Conservation (phyloP, 106 monocot genomes). For the Acorus calamus region DNA sequence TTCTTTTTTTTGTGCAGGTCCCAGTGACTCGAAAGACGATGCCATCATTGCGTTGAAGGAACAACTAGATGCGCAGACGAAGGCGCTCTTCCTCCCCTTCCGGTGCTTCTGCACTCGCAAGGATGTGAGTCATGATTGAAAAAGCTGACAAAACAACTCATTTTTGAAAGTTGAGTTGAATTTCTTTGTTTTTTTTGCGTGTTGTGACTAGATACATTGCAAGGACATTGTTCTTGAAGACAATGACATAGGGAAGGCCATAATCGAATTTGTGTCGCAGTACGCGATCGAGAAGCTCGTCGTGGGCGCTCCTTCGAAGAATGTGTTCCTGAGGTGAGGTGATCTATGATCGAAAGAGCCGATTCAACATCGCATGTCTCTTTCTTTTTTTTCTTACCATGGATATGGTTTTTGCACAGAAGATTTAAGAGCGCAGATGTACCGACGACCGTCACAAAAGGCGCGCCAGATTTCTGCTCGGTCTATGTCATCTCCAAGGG, state of each 20-base stretch:
- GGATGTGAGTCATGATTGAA: too few species aligned
- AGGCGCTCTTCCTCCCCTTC: too few species aligned
- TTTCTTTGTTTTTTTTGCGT: too few species aligned
- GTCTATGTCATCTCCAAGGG: constrained; percentile 63
- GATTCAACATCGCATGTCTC: not conserved
- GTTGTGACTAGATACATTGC: constrained; percentile 29
- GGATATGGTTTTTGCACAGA: constrained; percentile 1
- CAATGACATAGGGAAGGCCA: constrained; percentile 44
- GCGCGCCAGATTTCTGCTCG: constrained; percentile 73
- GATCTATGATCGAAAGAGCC: too few species aligned
- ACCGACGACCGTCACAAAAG: constrained; percentile 23
- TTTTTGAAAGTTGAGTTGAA: too few species aligned
- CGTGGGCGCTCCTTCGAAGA: constrained; percentile 44
- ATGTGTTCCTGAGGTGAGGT: constrained; percentile 36
- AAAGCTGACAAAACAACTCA: too few species aligned
- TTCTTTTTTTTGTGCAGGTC: too few species aligned
- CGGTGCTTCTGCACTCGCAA: too few species aligned
- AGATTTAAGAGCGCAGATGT: constrained; percentile 46
- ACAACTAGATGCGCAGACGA: too few species aligned
- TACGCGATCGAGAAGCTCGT: constrained; percentile 55
- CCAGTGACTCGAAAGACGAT: too few species aligned
- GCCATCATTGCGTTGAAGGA: too few species aligned
- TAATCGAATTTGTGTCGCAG: constrained; percentile 35
- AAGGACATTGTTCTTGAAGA: constrained; percentile 47
- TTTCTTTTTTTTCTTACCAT: not conserved